A percentile compares a stretch with the other conserved stretches of the same genome.
phyloP scores from a whole-genome alignment of 192 early-diverging fungal species.

The Linnemannia hyalina region DNA sequence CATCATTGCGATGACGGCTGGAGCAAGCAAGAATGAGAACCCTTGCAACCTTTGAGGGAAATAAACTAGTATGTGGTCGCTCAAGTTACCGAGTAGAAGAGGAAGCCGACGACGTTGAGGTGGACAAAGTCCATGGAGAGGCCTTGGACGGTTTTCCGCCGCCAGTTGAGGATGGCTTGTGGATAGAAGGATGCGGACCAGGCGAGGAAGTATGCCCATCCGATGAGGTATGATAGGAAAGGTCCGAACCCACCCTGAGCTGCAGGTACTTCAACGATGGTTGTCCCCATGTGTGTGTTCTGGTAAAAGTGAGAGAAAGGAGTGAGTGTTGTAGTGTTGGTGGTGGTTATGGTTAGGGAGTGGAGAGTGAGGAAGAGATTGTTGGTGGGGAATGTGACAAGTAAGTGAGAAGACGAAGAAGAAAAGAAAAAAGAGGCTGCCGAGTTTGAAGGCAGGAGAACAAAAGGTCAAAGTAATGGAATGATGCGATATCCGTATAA shows the following conservation, averaged over 20 bases:
- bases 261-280: not conserved
- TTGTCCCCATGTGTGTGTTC: not conserved
- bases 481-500: too few species aligned
- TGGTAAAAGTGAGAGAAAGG: not conserved
- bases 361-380: not conserved
- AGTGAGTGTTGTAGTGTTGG: not conserved
- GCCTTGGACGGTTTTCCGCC: conserved; percentile 83
- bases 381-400: not conserved
- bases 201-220: conserved; percentile 77
- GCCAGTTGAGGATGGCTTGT: conserved; percentile 83
- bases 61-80: not conserved
- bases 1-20: not conserved
- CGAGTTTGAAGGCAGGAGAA: not conserved
- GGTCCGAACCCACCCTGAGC: conserved; percentile 17
- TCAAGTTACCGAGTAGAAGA: conserved; percentile 77
- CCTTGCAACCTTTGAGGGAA: not conserved
- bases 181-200: conserved; percentile 95
- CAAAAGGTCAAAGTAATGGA: not conserved
- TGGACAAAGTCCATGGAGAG: conserved; percentile 92
- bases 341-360: too few species aligned
- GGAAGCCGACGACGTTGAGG: conserved; percentile 89
- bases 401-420: not conserved
- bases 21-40: not conserved
- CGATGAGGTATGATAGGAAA: conserved; percentile 30
- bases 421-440: not conserved